Evolutionary conservation across 129 eudicot species (phyloP), one percentile per base, ranked within the genome.

Genomic region (Centaurea solstitialis): DNA sequence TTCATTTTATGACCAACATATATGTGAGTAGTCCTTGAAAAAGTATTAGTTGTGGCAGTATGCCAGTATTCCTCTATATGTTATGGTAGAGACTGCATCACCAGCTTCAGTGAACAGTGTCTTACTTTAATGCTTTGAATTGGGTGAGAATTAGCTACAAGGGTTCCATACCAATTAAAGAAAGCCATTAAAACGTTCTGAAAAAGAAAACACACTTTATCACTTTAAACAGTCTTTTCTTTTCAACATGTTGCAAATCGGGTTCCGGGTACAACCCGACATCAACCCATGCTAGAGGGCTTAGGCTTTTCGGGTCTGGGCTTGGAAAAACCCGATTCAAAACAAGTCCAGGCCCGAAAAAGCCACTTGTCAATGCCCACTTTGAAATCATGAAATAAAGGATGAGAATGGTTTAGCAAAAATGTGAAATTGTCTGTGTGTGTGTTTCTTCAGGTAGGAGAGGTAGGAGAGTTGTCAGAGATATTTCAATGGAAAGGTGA

Each of bases 401-500:
- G 68, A 61, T n/a, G 3, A 61, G 26, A 7, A 61, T 59, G 21
- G 22, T 59, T 59, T 57, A 53, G n/a, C 9, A 62, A 62, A 62
- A 22, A 65, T 78, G 23, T 13, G 11, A 39, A 23, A 35, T 76
- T 41, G 3, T 39, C 26, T 80, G 10, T 37, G 30, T 26, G 30
- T 26, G 30, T 26, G 30, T 18, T 50, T 6, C 61, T 70, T 35
- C 68, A 82, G 86, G 86, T 82, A 61, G 86, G 86, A 7, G 86
- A 82, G 72, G 86, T 82, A 76, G 97, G 97, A 71, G 97, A 92
- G 74, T 76, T 92, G 47, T 92, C 97, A 5, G 97, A 92, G 89
- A 92, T 92, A 74, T 92, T 92, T 76, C 97, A 92, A 80, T 92
- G 97, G 97, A 92, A 86, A 86, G 97, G 97, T 9, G 97, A 92